Base-by-base conservation (phyloP, 768 basidiomycete genomes). In the Cyclocybe cylindracea region DNA sequence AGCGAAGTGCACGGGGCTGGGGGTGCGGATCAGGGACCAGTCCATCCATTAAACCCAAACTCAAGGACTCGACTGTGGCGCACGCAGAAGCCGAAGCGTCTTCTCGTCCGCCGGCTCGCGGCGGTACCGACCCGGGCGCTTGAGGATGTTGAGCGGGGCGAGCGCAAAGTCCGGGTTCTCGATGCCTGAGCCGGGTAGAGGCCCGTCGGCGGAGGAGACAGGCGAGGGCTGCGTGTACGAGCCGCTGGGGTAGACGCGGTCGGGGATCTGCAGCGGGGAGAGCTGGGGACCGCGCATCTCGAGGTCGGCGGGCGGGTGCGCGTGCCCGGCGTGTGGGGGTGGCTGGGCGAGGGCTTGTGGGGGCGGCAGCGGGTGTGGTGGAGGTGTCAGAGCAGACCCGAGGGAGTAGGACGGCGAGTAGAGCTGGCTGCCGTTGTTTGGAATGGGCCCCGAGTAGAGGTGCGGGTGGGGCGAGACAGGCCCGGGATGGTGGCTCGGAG, bases 81-180 rank as follows among this genome's bases (percentile, higher is more conserved):
- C 54, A 34, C 50, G 48, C 34, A 84, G 69, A 46, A 78, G 64
- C 36, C 86, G 74, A 59, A 89, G 63, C 36, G 79, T 77, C 53
- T 75, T 76, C 57, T 89, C 87, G 64, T 89, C 87, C 29, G 74
- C 59, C 19, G 82, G 83, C 49, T 84, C 76, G 50, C 87, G 77
- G 44, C 78, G 73, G 49, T 85, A 87, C 6, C 80, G 78, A 56
- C 82, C 80, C 39, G 64, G 70, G 16, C 83, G 77, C 40, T 73
- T 75, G 49, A 87, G 70, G 14, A 78, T 69, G 47, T 78, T 70
- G 44, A 89, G 72, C 10, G 87, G 85, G 6, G 81, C 83, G 11
- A 89, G 75, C 51, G 76, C 24, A 5, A 2, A 24, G 77, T 6
- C 70, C 64, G 66, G 47, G 63, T 48, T 18, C 61, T 63, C 16